These are phyloP conservation scores for Triangularia verruculosa DNA, from an alignment of 2,329 filamentous ascomycete genomes.

Conservation along the genomic window DNA sequence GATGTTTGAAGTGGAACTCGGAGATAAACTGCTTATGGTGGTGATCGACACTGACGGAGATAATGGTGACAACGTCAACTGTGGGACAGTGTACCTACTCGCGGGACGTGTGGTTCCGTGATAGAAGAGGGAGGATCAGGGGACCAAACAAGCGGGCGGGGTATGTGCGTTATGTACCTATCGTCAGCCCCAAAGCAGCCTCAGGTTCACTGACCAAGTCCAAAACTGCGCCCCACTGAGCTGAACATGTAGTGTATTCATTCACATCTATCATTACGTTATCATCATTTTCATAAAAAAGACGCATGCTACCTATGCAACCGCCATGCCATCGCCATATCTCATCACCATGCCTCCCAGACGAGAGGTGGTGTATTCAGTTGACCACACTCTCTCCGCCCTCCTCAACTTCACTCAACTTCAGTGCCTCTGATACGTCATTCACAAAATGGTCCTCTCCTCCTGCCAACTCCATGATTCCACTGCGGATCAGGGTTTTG, in stretches of 20 bases:
- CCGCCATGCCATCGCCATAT: too few species aligned
- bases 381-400: conserved; percentile 30
- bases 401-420: conserved; percentile 72
- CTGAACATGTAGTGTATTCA: background rate
- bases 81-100: too few species aligned
- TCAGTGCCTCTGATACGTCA: conserved; percentile 80
- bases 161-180: background rate
- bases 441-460: conserved; percentile 75
- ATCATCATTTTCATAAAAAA: background rate
- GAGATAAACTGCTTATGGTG: background rate
- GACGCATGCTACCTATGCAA: background rate
- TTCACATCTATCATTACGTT: background rate
- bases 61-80: background rate
- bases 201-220: background rate
- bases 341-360: too few species aligned
- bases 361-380: background rate
- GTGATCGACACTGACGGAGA: background rate
- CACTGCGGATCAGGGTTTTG: conserved; percentile 69
- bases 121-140: background rate
- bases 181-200: background rate
- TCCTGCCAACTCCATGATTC: conserved; percentile 81
- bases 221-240: background rate
- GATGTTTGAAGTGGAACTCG: background rate
- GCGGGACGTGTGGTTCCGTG: background rate
- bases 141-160: background rate